A percentile compares a stretch with the other conserved stretches of the same genome.
Evolutionary conservation across 2,329 filamentous ascomycete species (phyloP).

Genomic region (Volutella citrinella): DNA sequence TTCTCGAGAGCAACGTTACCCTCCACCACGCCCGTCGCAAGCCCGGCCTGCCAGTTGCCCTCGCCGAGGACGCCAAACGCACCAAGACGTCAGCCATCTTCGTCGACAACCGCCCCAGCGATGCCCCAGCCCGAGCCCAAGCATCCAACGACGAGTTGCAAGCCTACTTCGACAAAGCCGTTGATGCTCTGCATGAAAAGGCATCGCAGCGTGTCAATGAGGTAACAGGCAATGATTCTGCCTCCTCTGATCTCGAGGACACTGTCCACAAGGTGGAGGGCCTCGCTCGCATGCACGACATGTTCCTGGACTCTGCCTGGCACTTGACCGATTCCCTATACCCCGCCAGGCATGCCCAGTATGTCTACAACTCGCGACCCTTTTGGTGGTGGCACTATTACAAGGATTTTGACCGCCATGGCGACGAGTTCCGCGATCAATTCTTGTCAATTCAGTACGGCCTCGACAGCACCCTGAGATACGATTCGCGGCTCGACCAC

Average conservation of each 20-base stretch:
- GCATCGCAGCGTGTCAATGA: constrained; percentile 14
- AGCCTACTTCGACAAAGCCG: constrained; percentile 30
- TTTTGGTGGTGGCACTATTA: constrained; percentile 41
- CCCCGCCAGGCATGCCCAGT: constrained; percentile 31
- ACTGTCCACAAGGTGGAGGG: constrained; percentile 16
- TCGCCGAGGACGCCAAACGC: constrained; percentile 30
- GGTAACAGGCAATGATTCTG: constrained; percentile 6
- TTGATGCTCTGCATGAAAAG: constrained; percentile 19
- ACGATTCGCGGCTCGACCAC: constrained; percentile 30
- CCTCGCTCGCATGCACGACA: constrained; percentile 27
- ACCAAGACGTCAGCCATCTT: constrained; percentile 30
- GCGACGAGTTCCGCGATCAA: constrained; percentile 28
- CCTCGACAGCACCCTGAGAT: constrained; percentile 26
- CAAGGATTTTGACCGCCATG: constrained; percentile 30
- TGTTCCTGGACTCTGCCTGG: constrained; percentile 36
- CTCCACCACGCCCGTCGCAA: constrained; percentile 21
- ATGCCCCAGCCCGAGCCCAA: constrained; percentile 17
- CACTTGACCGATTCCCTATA: constrained; percentile 33
- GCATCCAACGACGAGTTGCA: constrained; percentile 26
- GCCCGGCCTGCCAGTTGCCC: constrained; percentile 29
- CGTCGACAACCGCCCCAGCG: constrained; percentile 19
- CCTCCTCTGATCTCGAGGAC: constrained; percentile 8
- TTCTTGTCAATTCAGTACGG: constrained; percentile 23
- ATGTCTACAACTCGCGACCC: constrained; percentile 32
- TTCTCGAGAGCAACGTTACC: constrained; percentile 50